Percentiles rank a stretch among this genome's conserved stretches.
Conservation (phyloP, 1,284 basidiomycete species). For the Chondrostereum purpureum region DNA sequence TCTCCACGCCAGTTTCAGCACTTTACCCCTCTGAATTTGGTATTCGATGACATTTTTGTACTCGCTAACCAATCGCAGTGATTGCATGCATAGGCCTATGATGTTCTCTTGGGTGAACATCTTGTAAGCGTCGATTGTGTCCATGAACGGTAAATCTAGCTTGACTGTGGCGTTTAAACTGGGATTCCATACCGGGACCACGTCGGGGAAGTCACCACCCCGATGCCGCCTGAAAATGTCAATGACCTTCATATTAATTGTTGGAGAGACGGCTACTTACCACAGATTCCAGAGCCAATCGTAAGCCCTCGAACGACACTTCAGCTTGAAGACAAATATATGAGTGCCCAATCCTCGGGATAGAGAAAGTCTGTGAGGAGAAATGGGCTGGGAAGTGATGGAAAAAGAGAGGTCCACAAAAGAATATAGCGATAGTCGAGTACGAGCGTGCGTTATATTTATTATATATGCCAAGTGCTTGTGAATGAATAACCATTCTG, state of each 20-base stretch:
- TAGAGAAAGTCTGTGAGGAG: slow-evolving; percentile 36
- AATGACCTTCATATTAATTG: neutral
- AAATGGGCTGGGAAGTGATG: slow-evolving; percentile 57
- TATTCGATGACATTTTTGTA: slow-evolving; percentile 59
- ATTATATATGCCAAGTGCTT: slow-evolving; percentile 68
- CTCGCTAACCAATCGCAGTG: slow-evolving; percentile 47
- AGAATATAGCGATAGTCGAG: slow-evolving; percentile 72
- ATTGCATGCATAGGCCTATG: slow-evolving; percentile 47
- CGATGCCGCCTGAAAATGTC: slow-evolving; percentile 49
- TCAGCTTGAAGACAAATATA: slow-evolving; percentile 73
- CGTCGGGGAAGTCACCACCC: slow-evolving; percentile 39
- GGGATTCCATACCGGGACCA: slow-evolving; percentile 40
- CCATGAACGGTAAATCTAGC: slow-evolving; percentile 55
- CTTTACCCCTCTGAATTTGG: slow-evolving; percentile 46
- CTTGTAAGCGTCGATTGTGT: slow-evolving; percentile 26
- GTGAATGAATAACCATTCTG: slow-evolving; percentile 56
- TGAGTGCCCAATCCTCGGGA: slow-evolving; percentile 58
- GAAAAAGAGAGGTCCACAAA: slow-evolving; percentile 78
- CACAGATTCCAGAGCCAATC: slow-evolving; percentile 86
- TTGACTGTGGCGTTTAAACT: slow-evolving; percentile 51
- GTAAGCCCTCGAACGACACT: slow-evolving; percentile 60
- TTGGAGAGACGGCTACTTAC: slow-evolving; percentile 35
- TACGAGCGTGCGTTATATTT: slow-evolving; percentile 33
- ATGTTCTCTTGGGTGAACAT: slow-evolving; percentile 57
- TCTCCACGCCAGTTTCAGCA: slow-evolving; percentile 75